phyloP scores from a whole-genome alignment of 129 eudicot genomes.

The Kitagawia praeruptora region DNA sequence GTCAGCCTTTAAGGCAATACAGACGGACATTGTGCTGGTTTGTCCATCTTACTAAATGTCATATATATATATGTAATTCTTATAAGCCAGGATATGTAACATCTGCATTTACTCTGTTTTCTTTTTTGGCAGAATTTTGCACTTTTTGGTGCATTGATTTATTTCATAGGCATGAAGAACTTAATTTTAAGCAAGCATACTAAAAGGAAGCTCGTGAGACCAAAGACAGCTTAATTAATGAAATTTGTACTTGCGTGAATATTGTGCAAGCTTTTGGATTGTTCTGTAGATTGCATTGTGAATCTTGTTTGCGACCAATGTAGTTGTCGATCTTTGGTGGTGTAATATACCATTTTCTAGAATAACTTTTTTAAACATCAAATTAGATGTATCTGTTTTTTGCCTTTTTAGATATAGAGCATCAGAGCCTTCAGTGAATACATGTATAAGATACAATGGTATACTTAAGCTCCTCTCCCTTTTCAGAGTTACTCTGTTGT shows the following conservation, averaged over 20 bases:
- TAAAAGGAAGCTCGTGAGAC: constrained; percentile 49
- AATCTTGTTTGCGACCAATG: background rate
- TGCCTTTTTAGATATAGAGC: background rate
- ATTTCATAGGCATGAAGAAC: constrained; percentile 77
- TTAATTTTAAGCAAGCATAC: constrained; percentile 46
- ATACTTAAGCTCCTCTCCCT: background rate
- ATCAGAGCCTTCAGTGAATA: background rate
- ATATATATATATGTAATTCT: background rate
- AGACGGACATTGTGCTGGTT: constrained; percentile 60
- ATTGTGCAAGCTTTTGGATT: background rate
- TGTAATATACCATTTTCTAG: background rate
- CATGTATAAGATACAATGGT: background rate
- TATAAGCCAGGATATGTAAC: background rate
- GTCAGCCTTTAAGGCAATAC: constrained; percentile 29
- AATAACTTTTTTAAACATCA: background rate
- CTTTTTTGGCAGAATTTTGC: constrained; percentile 42
- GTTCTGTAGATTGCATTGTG: background rate
- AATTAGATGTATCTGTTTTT: background rate
- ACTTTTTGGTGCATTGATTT: constrained; percentile 66
- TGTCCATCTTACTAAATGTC: background rate
- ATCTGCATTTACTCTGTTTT: background rate
- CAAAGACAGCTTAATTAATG: constrained; percentile 55
- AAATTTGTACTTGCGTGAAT: background rate
- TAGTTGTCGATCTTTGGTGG: background rate
- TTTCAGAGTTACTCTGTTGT: background rate